A percentile compares a stretch with the other conserved stretches of the same genome.
These are phyloP conservation scores for Diutina siamensis DNA, from an alignment of 1,139 yeast species.

Conservation along the genomic window DNA sequence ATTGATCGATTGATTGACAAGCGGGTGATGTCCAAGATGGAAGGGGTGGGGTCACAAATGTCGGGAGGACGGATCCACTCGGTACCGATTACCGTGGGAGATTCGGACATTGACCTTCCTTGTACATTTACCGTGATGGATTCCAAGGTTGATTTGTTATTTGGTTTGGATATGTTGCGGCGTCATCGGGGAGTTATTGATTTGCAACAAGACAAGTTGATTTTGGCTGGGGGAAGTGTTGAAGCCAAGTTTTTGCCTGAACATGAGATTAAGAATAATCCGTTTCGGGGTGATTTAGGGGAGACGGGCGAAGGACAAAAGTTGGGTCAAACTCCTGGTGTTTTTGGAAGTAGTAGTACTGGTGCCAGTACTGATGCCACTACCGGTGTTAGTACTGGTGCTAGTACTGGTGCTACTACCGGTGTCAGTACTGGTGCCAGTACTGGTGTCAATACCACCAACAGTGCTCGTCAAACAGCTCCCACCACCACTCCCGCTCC, in stretches of 20 bases:
- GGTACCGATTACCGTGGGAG: constrained; percentile 74
- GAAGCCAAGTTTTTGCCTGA: constrained; percentile 67
- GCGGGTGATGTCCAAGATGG: constrained; percentile 71
- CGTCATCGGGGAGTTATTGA: constrained; percentile 82
- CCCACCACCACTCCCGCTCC: constrained; percentile 7
- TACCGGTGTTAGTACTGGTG: constrained; percentile 7
- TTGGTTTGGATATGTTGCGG: constrained; percentile 74
- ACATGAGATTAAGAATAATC: constrained; percentile 47
- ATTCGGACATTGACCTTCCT: constrained; percentile 39
- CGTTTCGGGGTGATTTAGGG: constrained; percentile 1
- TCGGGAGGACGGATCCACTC: constrained; percentile 82
- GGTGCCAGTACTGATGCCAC: too few relatives aligned
- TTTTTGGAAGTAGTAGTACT: too few relatives aligned
- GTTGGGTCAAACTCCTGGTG: not conserved
- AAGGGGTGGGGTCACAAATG: constrained; percentile 79
- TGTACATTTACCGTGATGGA: constrained; percentile 80
- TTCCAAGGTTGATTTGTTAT: constrained; percentile 53
- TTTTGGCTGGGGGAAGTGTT: constrained; percentile 45
- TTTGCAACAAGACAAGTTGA: constrained; percentile 52
- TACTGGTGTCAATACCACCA: too few relatives aligned
- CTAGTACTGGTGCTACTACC: constrained; percentile 6
- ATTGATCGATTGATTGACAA: constrained; percentile 67
- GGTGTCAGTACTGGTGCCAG: too few relatives aligned
- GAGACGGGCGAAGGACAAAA: not conserved
- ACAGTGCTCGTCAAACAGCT: constrained; percentile 16